phyloP scores from a whole-genome alignment of 148 eudicot genomes.

The Chenopodium formosanum region DNA sequence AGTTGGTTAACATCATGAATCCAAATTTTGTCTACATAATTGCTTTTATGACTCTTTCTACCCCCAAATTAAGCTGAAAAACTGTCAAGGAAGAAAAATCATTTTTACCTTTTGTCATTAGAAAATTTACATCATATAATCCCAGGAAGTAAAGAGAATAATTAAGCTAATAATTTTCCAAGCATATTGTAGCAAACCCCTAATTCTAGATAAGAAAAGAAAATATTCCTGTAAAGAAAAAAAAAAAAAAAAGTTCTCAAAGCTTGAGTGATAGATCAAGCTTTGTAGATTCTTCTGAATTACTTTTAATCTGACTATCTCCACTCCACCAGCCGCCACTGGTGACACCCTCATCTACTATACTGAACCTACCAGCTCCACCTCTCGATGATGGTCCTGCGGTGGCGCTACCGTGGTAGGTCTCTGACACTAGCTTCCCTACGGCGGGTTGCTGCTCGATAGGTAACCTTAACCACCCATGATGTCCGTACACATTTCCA shows the following conservation, averaged over 20 bases:
- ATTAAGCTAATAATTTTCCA: conserved; percentile 28
- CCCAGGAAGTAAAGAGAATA: conserved; percentile 23
- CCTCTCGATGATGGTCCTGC: conserved; percentile 31
- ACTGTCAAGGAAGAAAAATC: conserved; percentile 11
- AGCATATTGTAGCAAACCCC: conserved; percentile 36
- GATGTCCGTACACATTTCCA: conserved; percentile 49
- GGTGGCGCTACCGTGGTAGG: conserved; percentile 17
- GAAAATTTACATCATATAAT: conserved; percentile 37
- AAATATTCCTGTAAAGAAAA: not conserved
- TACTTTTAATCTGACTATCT: conserved; percentile 31
- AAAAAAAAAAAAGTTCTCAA: conserved; percentile 28
- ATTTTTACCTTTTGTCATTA: conserved; percentile 27
- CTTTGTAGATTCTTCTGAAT: conserved; percentile 46
- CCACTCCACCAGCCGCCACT: conserved; percentile 41
- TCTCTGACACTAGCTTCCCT: conserved; percentile 46
- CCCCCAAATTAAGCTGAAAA: not conserved
- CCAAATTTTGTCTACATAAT: no score
- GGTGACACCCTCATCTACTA: conserved; percentile 28
- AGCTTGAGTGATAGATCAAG: conserved; percentile 71
- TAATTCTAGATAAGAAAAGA: conserved; percentile 23
- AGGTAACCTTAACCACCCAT: conserved; percentile 60
- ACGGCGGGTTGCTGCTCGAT: conserved; percentile 64
- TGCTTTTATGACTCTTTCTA: no score
- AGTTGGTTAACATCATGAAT: no score
- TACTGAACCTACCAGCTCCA: conserved; percentile 40